A percentile compares a stretch with the other conserved stretches of the same genome.
phyloP scores from a whole-genome alignment of 2,329 filamentous ascomycete species.

The Verticillium klebahnii region DNA sequence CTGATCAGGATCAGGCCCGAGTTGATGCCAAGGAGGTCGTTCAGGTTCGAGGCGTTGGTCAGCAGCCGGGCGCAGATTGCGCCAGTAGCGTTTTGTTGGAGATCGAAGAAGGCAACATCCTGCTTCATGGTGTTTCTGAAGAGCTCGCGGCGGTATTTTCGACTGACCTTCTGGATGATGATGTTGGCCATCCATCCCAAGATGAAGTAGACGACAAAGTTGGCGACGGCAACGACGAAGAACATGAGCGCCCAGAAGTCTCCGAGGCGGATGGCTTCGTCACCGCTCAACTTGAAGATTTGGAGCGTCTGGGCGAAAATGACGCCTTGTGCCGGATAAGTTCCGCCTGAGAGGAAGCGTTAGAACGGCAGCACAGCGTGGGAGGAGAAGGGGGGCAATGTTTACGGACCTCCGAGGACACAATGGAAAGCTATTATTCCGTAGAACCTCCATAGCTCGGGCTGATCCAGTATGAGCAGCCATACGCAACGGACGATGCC shows the following conservation, averaged over 20 bases:
- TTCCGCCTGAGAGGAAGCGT: not conserved
- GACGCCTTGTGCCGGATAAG: not conserved
- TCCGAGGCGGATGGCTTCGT: slow-evolving; percentile 15
- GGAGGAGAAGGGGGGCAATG: not conserved
- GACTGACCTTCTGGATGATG: not conserved
- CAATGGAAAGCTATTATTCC: no score
- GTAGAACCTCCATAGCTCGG: no score
- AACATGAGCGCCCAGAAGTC: slow-evolving; percentile 33
- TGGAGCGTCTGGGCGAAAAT: not conserved
- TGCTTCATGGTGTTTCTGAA: slow-evolving; percentile 16
- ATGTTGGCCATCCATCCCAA: slow-evolving; percentile 14
- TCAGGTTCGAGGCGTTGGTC: slow-evolving; percentile 13
- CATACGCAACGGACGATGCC: no score
- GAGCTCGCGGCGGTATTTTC: not conserved
- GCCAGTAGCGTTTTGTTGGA: slow-evolving; percentile 16
- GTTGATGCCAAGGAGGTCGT: slow-evolving; percentile 14
- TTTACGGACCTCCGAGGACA: no score
- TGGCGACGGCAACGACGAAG: slow-evolving; percentile 19
- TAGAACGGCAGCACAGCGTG: not conserved
- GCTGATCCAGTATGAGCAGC: no score
- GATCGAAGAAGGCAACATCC: slow-evolving; percentile 19
- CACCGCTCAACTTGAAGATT: no score
- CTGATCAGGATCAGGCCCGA: slow-evolving; percentile 1
- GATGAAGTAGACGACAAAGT: slow-evolving; percentile 15
- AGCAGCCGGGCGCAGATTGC: slow-evolving; percentile 17